Base-by-base conservation (phyloP, 805 yeast species). In the Wickerhamomyces subpelliculosus region DNA sequence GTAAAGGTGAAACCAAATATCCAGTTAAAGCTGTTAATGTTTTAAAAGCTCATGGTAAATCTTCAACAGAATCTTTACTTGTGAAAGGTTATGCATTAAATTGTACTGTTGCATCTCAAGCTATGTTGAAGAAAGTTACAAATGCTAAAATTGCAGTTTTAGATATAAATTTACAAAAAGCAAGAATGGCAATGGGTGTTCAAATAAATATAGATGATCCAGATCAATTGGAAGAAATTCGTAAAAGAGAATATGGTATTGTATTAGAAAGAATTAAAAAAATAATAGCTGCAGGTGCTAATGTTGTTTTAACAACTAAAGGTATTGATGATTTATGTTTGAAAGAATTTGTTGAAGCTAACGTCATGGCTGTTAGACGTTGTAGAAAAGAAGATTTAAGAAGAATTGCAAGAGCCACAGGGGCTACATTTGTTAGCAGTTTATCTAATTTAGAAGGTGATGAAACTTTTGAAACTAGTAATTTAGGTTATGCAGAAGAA, bases 11-110 rank as follows among this genome's bases (percentile, higher is more conserved):
- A 55, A 66, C 71, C 33, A 86, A 81, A 61, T 89, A 93, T 60
- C 99, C 99, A 2, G 95, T 90, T 33, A 94, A 93, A 66, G 97
- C 97, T 2, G 96, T 93, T 40, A 93, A 93, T 58, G 79, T 94
- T 39, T 70, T 93, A 54, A 93, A 94, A 63, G 96, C 97, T 0
- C 97, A 90, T 57, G 99, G 99, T 48, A 88, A 88, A 59, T 85
- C 96, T 6, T 73, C 96, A 2, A 71, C 68, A 4, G 99, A 93
- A 66, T 85, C 96, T 22, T 65, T 84, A 41, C 68, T 93, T 36
- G 86, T 94, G 26, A 73, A 86, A 55, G 99, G 99, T 19, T 93
- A 94, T 58, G 98, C 98, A 1, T 69, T 93, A 47, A 93, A 93
- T 67, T 89, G 97, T 68, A 90, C 97, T 0, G 85, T 93, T 41